Evolutionary conservation across 306 rosid species (phyloP).

Genomic region (Biancaea sappan): DNA sequence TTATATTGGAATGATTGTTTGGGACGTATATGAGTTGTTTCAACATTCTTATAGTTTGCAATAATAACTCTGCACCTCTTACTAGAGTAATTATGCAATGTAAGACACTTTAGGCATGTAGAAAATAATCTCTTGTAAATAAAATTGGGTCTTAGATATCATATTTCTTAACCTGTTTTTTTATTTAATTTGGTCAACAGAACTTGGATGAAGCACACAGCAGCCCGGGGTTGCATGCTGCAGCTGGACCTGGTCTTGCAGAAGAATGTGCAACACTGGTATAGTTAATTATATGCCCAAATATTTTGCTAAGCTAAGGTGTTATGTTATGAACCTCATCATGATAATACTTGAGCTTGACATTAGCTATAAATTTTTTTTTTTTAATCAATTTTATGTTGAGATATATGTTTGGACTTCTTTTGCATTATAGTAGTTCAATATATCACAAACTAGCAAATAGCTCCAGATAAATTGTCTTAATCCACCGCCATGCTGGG

Average conservation of each 20-base stretch:
- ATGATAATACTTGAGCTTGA: conserved; percentile 15
- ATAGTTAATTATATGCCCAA: conserved; percentile 18
- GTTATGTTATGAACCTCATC: neutral
- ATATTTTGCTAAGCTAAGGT: neutral
- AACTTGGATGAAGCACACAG: conserved; percentile 97
- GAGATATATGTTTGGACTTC: conserved; percentile 15
- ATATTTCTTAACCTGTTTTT: conserved; percentile 29
- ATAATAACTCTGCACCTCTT: conserved; percentile 1
- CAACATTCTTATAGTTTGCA: conserved; percentile 5
- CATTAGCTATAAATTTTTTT: neutral
- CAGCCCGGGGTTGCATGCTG: conserved; percentile 92
- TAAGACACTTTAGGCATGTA: conserved; percentile 14
- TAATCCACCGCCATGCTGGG: neutral
- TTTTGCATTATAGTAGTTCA: neutral
- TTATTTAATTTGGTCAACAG: conserved; percentile 50
- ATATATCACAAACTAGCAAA: conserved; percentile 23
- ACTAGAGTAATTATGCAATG: conserved; percentile 17
- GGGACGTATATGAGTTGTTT: neutral
- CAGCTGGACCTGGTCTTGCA: conserved; percentile 98
- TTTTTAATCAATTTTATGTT: neutral
- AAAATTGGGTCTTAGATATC: neutral
- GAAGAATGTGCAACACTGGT: conserved; percentile 98
- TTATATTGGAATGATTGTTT: too few relatives aligned
- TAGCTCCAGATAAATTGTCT: conserved; percentile 18
- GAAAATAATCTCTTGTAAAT: conserved; percentile 12